Base-by-base conservation (phyloP, 768 basidiomycete genomes). In the Pulveroboletus frians region DNA sequence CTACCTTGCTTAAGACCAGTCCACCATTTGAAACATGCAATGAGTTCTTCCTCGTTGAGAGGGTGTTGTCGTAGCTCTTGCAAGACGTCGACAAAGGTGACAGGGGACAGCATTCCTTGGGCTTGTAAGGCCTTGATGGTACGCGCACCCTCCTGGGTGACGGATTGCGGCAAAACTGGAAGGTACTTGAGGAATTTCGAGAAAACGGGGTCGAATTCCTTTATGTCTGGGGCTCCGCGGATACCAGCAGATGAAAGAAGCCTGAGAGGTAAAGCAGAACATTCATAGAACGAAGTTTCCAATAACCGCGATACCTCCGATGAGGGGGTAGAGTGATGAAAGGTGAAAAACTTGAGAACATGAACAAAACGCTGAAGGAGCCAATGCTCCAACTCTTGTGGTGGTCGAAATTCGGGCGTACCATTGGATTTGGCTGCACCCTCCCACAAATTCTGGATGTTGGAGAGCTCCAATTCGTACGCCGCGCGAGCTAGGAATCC, bases 11-110 rank as follows among this genome's bases (percentile, higher is more conserved):
- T 71, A 14, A 79, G 62, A 17, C 57, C 51, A 26, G 77, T 73
- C 88, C 93, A 93, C 95, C 96, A 98, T 49, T 80, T 80, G 53
- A 97, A 70, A 66, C 88, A 92, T 3, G 81, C 83, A n/a, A 85
- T 63, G 69, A 88, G 84, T 60, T 97, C 90, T 5, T 72, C 69
- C 60, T 88, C 79, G 4, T 66, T 63, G 21, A 99, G 74, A 4
- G 92, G 85, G 14, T 88, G 73, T 5, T 75, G 66, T 11, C 78
- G 77, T 14, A 99, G 74, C 62, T 95, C 89, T 34, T 74, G 70
- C 36, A 97, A 70, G 14, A 98, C 86, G 64, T 98, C 96, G 23
- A 77, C 71, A 58, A 95, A 89, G 0, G 80, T 79, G 49, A 95
- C 85, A 13, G 81, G 72, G 44, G 81, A 81, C 17, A 97, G 74